phyloP scores from a whole-genome alignment of 2,329 filamentous ascomycete species.

The Aureobasidium sp. region DNA sequence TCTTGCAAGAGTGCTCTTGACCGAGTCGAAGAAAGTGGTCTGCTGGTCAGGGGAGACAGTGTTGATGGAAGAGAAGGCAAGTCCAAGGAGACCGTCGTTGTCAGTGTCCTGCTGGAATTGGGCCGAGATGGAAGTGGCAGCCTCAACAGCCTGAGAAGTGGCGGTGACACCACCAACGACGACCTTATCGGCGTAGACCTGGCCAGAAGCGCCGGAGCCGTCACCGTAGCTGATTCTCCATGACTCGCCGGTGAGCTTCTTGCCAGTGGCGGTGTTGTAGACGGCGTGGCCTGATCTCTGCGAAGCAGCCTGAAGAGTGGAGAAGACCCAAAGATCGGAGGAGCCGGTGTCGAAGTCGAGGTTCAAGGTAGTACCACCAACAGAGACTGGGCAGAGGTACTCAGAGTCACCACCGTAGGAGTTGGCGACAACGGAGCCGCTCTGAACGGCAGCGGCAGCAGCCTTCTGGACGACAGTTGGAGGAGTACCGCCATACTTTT shows the following conservation, averaged over 20 bases:
- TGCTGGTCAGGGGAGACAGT: constrained; percentile 45
- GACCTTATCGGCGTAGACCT: constrained; percentile 60
- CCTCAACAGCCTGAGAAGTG: constrained; percentile 57
- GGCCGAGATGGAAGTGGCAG: constrained; percentile 52
- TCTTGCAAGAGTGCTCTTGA: constrained; percentile 43
- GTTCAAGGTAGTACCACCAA: constrained; percentile 57
- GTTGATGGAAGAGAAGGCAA: constrained; percentile 55
- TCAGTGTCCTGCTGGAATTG: constrained; percentile 45
- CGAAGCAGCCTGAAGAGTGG: constrained; percentile 46
- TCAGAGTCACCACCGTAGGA: constrained; percentile 23
- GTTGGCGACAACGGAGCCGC: constrained; percentile 35
- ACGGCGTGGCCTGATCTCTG: constrained; percentile 49
- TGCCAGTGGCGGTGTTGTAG: constrained; percentile 47
- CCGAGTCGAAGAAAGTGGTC: constrained; percentile 55
- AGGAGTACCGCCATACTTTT: constrained; percentile 23
- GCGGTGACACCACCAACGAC: constrained; percentile 54
- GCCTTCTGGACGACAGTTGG: constrained; percentile 24
- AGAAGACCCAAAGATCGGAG: constrained; percentile 57
- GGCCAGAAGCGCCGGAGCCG: constrained; percentile 54
- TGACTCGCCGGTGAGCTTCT: constrained; percentile 40
- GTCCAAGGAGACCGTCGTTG: constrained; percentile 54
- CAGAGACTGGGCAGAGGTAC: constrained; percentile 49
- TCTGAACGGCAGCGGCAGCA: constrained; percentile 32
- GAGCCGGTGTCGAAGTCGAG: constrained; percentile 69
- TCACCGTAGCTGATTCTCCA: constrained; percentile 64